Percentiles rank a stretch among this genome's conserved stretches.
Conservation (phyloP, 495 filamentous ascomycete genomes). For the Hyaloscypha finlandica region DNA sequence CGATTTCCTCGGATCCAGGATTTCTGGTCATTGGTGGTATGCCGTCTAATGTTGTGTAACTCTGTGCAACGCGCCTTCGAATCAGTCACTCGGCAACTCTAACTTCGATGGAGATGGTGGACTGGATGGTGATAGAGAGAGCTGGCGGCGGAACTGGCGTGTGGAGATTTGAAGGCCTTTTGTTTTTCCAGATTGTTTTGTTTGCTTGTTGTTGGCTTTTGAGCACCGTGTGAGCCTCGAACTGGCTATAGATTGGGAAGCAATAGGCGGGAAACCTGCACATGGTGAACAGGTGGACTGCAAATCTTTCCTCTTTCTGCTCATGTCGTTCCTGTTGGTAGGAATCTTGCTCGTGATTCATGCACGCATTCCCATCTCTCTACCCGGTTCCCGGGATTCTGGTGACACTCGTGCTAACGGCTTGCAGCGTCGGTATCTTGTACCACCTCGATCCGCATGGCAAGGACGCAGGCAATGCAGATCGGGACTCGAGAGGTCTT, state of each 20-base stretch:
- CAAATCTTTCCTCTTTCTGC: background rate
- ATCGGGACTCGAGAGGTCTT: background rate
- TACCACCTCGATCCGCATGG: background rate
- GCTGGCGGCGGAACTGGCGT: background rate
- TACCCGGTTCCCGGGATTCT: background rate
- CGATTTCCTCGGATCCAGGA: background rate
- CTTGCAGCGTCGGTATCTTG: background rate
- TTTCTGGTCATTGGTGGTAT: background rate
- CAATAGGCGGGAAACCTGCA: background rate
- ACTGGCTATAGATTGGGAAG: background rate
- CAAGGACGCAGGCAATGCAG: background rate
- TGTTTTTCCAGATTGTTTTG: background rate
- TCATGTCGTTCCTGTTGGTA: background rate
- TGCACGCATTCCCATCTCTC: background rate
- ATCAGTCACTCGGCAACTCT: background rate
- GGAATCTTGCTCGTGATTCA: background rate
- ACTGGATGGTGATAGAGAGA: background rate
- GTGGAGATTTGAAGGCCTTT: background rate
- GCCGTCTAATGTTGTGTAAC: background rate
- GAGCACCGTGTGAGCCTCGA: background rate
- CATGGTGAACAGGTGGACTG: background rate
- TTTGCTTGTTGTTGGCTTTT: background rate
- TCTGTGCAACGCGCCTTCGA: background rate
- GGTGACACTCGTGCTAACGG: background rate
- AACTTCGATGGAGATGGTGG: too few species aligned